Evolutionary conservation across 495 filamentous ascomycete species (phyloP), one percentile per base, ranked within the genome.

Genomic region (Penicilliopsis zonata): DNA sequence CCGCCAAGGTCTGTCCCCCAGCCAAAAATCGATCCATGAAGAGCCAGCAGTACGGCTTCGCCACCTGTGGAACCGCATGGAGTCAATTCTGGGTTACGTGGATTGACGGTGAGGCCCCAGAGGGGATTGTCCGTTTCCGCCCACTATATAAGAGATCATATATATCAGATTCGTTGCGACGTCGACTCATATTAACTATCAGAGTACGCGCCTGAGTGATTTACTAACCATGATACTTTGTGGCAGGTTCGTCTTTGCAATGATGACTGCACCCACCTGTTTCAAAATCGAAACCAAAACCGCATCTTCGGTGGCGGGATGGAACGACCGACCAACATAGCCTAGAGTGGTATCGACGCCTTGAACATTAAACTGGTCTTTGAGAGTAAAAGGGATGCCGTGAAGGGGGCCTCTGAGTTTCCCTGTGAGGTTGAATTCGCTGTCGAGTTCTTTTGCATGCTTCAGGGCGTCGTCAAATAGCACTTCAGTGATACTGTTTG

Each of bases 1-100:
- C 78, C 79, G 1, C 78, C 78, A 19, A 71, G 68, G 20, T 76
- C 69, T 2, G 74, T 78, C 1, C 77, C 78, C 21, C 80, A 69
- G 0, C 80, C 79, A 4, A 83, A 41, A 9, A 70, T 50, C n/a
- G 64, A 70, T 3, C 77, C 78, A 20, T 70, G 59, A 33, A 80
- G 50, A 4, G 64, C 72, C 17, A 81, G 42, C 20, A 82, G 48
- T 3, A 67, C 71, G 3, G 57, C 70, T 47, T 83, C 78, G 5
- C 80, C 80, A 6, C 78, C 76, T 0, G 71, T 70, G 9, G 68
- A 74, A 2, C 77, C 78, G 3, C 78, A 76, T 0, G 68, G 37
- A 0, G 68, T 72, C 10, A 61, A 52, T 4, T 43, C 46, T 31
- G 58, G 53, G 33, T 71, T 57, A 4, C 54, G 40, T n/a, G 69